Evolutionary conservation across 2,329 filamentous ascomycete species (phyloP), one percentile per base, ranked within the genome.

Genomic region (Dothiorella sarmentorum): DNA sequence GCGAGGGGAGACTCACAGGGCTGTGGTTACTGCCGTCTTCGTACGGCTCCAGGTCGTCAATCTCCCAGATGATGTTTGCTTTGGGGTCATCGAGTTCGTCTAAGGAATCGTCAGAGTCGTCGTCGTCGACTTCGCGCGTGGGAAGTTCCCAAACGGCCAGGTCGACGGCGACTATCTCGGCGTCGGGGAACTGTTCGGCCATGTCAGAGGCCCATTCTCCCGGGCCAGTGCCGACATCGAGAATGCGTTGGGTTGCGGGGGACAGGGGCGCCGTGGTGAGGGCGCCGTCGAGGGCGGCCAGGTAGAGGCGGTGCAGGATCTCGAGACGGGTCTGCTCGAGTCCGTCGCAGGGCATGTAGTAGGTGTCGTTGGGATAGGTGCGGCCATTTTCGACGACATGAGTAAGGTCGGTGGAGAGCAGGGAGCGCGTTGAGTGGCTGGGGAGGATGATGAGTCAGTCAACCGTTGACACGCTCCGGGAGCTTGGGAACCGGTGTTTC

Each of bases 301-400:
- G 71, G 65, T 84, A 87, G 45, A 87, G 81, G 66, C 87, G 84
- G 63, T 88, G 84, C 37, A 83, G 75, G 55, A 88, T 76, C 60
- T 82, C 80, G 52, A 86, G 70, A 40, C 85, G 82, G 44, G 83
- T 82, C 69, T 87, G 84, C 66, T 88, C 85, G 44, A 78, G 72
- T 44, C 86, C 82, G 65, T 88, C 85, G 68, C 86, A 87, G 13
- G 85, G 85, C 79, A 87, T 85, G 68, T 78, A 84, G 66, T 87
- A 88, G 31, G 78, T 77, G 31, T 81, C 76, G 65, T 85, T 85
- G 67, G 85, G 86, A 63, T 86, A 81, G 24, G 72, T 79, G 20
- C 85, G 82, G 42, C 79, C 83, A 70, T 88, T 81, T 62, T 87
- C 84, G 61, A 81, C 74, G 57, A 82, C 75, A 62, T 82, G 81